Evolutionary conservation across 345 rosid genomes (phyloP).

Genomic region (Adansonia digitata): DNA sequence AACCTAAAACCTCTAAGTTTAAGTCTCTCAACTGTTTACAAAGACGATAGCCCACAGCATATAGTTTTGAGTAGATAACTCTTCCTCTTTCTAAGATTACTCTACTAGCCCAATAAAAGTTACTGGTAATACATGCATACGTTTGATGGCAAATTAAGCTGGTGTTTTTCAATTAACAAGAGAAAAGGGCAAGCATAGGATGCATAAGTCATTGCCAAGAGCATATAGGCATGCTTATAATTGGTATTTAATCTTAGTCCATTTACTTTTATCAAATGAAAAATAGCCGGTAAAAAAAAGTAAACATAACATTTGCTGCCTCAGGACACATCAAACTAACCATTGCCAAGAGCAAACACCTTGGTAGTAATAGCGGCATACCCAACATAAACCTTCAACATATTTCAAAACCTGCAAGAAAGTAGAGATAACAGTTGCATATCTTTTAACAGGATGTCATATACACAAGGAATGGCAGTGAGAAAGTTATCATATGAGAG

Average conservation of each 20-base stretch:
- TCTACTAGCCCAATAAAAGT: neutral
- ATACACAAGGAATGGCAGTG: neutral
- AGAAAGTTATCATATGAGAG: conserved; percentile 4
- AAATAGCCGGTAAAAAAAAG: neutral
- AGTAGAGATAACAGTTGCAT: conserved; percentile 8
- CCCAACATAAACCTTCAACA: conserved; percentile 98
- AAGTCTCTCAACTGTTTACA: neutral
- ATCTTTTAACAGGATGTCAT: neutral
- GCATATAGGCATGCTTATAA: neutral
- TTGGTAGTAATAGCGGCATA: conserved; percentile 91
- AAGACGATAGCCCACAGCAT: neutral
- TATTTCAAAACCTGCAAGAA: conserved; percentile 77
- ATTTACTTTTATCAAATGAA: neutral
- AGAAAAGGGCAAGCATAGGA: neutral
- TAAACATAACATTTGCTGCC: neutral
- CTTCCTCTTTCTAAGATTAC: neutral
- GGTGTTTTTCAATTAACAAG: neutral
- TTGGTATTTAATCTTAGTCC: neutral
- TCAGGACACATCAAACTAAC: conserved; percentile 41
- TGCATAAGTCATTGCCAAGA: neutral
- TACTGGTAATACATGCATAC: neutral
- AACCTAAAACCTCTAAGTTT: neutral
- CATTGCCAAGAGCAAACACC: conserved; percentile 98
- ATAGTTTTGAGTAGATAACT: neutral
- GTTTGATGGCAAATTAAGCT: neutral